phyloP scores from a whole-genome alignment of 129 eudicot species.

The Flaveria linearis region DNA sequence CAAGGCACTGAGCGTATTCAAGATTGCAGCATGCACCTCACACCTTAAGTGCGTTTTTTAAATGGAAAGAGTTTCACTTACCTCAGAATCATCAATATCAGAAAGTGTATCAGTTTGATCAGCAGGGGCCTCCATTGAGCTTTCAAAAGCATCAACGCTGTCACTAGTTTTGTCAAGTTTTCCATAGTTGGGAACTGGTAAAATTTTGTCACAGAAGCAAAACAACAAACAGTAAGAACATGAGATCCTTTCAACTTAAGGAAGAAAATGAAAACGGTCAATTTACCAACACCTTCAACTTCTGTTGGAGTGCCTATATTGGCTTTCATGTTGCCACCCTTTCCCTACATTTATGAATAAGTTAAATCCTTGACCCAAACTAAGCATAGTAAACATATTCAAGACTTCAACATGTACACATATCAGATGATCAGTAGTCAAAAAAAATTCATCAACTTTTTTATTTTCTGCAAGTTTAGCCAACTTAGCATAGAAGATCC shows the following conservation, averaged over 20 bases:
- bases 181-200: slow-evolving; percentile 37
- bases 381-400: slow-evolving; percentile 18
- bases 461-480: slow-evolving; percentile 4
- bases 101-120: slow-evolving; percentile 58
- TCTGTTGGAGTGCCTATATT: background rate
- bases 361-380: background rate
- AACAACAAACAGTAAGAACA: background rate
- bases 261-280: background rate
- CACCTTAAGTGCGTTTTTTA: background rate
- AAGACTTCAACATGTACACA: slow-evolving; percentile 9
- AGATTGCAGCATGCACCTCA: background rate
- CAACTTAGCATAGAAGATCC: too few species aligned
- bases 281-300: slow-evolving; percentile 28
- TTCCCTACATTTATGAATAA: slow-evolving; percentile 21
- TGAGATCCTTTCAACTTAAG: slow-evolving; percentile 10
- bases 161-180: slow-evolving; percentile 17
- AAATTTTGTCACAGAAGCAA: background rate
- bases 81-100: slow-evolving; percentile 63
- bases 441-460: too few species aligned
- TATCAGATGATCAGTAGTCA: background rate
- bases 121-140: slow-evolving; percentile 28
- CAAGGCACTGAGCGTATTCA: too few species aligned
- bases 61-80: slow-evolving; percentile 15
- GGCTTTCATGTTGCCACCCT: background rate
- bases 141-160: slow-evolving; percentile 12